Base-by-base conservation (phyloP, 257 asterid genomes). In the Solanum acaule region DNA sequence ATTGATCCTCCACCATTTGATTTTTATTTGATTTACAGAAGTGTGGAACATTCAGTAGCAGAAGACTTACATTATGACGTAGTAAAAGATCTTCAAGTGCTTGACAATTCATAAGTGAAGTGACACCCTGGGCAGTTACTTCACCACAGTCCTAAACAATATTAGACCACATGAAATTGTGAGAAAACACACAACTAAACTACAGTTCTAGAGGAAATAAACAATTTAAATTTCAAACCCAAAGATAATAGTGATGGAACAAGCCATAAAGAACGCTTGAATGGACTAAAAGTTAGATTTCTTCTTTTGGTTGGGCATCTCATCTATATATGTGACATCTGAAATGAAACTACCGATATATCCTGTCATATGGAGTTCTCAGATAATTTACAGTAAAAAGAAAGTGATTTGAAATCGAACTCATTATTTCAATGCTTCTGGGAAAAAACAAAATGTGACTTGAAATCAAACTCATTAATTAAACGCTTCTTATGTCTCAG, bases 71-170 rank as follows among this genome's bases (percentile, higher is more conserved):
- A 82, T 88, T 94, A 88, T 96, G 98, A 52, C 96, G 96, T 81
- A 95, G 88, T 33, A 88, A 85, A 61, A 96, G 94, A 93, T 94
- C 99, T 93, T 95, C 98, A 87, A 96, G 96, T 84, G 96, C 98
- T 85, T 87, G 94, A 88, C 98, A 96, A 86, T 92, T 92, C 86
- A 93, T 89, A 91, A 96, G 96, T 82, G 95, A 92, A 52, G 89
- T 87, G 77, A 94, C 91, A 27, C 98, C 99, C 88, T 85, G 78
- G 11, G 89, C 88, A 85, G 98, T 95, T 85, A 95, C 88, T 91
- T 94, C 93, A 76, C 98, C 98, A 90, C 99, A 95, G 85, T 95
- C 99, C 99, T 96, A 89, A 86, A 88, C 40, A 85, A 90, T 18
- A 90, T 88, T 88, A 59, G 78, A 87, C 68, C 86, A 61, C 27